Conservation (phyloP, 495 filamentous ascomycete genomes). For the Cenococcum geophilum region DNA sequence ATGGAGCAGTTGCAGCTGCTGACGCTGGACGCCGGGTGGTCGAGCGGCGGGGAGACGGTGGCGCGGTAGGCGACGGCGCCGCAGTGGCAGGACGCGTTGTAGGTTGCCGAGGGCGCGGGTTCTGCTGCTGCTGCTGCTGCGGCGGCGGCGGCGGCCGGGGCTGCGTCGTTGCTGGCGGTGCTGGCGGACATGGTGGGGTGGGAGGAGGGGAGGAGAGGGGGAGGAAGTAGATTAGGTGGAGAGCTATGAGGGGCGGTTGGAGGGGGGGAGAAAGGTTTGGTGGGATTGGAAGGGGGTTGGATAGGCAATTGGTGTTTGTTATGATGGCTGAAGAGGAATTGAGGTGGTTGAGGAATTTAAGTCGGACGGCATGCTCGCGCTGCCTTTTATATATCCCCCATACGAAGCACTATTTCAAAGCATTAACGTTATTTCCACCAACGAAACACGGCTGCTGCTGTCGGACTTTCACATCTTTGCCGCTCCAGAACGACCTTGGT, state of each 20-base stretch:
- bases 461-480: too few species aligned
- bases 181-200: neutral
- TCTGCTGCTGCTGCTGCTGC: neutral
- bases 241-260: neutral
- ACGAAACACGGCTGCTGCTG: too few species aligned
- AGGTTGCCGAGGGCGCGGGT: slow-evolving; percentile 13
- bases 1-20: slow-evolving; percentile 42
- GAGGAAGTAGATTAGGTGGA: slow-evolving; percentile 3
- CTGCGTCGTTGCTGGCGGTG: neutral
- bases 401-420: too few species aligned
- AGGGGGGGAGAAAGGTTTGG: neutral
- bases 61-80: slow-evolving; percentile 31
- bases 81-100: slow-evolving; percentile 37
- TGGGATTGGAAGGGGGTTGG: neutral
- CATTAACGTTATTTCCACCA: too few species aligned
- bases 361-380: too few species aligned
- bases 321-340: neutral
- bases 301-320: neutral
- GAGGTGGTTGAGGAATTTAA: too few species aligned
- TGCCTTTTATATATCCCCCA: too few species aligned
- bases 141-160: neutral
- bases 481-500: too few species aligned
- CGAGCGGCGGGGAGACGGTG: slow-evolving; percentile 32
- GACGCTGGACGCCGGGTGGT: slow-evolving; percentile 30
- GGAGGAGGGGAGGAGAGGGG: neutral